These are phyloP conservation scores for Stachybotrys echinatus DNA, from an alignment of 2,329 filamentous ascomycete species.

Conservation along the genomic window DNA sequence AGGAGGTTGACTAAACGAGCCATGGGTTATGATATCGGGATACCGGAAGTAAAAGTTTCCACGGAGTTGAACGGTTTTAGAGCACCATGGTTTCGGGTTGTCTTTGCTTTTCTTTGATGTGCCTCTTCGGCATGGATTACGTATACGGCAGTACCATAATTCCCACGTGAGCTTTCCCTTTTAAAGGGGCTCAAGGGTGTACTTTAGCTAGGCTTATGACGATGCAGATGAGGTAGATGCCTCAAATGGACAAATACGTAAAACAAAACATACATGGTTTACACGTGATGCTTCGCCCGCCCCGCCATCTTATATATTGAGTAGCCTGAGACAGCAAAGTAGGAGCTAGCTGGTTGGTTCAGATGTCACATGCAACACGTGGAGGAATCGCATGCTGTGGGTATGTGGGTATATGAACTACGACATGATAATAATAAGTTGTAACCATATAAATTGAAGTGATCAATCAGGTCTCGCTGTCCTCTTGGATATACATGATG, in stretches of 20 bases:
- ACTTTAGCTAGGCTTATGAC: conserved; percentile 36
- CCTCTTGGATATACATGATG: too few relatives aligned
- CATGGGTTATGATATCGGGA: conserved; percentile 23
- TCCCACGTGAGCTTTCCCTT: conserved; percentile 17
- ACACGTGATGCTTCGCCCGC: too few relatives aligned
- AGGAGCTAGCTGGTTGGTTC: too few relatives aligned
- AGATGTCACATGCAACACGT: too few relatives aligned
- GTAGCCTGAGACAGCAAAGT: too few relatives aligned
- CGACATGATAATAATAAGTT: too few relatives aligned
- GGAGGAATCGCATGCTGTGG: too few relatives aligned
- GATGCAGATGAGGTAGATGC: conserved; percentile 33
- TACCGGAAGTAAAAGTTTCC: conserved; percentile 33
- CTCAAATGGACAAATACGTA: neutral
- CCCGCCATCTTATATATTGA: too few relatives aligned
- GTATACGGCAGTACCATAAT: conserved; percentile 28
- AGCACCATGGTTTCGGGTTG: conserved; percentile 25
- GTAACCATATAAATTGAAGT: too few relatives aligned
- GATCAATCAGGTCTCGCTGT: too few relatives aligned
- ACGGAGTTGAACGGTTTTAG: conserved; percentile 35
- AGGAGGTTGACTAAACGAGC: conserved; percentile 89
- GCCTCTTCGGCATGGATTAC: conserved; percentile 11
- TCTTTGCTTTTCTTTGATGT: conserved; percentile 22
- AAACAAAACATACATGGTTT: neutral
- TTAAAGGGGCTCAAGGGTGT: conserved; percentile 24
- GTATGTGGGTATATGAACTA: too few relatives aligned